phyloP scores from a whole-genome alignment of 306 rosid genomes.

The Myrica gale region DNA sequence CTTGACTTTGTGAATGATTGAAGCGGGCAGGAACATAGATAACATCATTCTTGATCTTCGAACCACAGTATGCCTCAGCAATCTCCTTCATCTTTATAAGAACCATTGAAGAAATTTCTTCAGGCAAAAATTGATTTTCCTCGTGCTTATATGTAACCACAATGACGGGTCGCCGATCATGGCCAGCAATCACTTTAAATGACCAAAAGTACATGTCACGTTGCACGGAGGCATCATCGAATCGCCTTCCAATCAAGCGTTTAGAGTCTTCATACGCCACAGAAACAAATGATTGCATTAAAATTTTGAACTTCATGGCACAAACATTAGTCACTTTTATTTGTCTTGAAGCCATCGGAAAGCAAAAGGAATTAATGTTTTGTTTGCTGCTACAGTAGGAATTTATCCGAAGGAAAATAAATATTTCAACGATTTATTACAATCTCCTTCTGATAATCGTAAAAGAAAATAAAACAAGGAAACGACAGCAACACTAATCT shows the following conservation, averaged over 20 bases:
- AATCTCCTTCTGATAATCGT: no score
- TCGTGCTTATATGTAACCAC: constrained; percentile 36
- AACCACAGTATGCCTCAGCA: constrained; percentile 37
- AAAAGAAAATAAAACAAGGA: no score
- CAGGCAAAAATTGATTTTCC: constrained; percentile 38
- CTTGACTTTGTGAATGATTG: constrained; percentile 38
- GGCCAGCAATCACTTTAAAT: constrained; percentile 38
- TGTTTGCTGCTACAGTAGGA: no score
- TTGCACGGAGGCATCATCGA: constrained; percentile 33
- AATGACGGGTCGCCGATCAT: constrained; percentile 32
- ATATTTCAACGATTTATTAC: no score
- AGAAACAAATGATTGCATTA: no score
- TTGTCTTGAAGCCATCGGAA: no score
- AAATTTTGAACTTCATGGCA: no score
- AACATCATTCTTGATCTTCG: constrained; percentile 29
- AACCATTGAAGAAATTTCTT: background rate
- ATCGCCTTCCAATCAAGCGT: constrained; percentile 44
- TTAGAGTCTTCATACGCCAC: constrained; percentile 30
- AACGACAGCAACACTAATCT: no score
- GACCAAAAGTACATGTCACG: constrained; percentile 41
- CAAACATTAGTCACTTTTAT: no score
- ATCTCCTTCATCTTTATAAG: constrained; percentile 11
- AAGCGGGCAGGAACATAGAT: constrained; percentile 45
- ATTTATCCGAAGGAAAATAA: no score
- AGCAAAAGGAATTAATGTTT: no score